These are phyloP conservation scores for Dictyophora rubrovolvata DNA, from an alignment of 768 basidiomycete species.

Conservation along the genomic window DNA sequence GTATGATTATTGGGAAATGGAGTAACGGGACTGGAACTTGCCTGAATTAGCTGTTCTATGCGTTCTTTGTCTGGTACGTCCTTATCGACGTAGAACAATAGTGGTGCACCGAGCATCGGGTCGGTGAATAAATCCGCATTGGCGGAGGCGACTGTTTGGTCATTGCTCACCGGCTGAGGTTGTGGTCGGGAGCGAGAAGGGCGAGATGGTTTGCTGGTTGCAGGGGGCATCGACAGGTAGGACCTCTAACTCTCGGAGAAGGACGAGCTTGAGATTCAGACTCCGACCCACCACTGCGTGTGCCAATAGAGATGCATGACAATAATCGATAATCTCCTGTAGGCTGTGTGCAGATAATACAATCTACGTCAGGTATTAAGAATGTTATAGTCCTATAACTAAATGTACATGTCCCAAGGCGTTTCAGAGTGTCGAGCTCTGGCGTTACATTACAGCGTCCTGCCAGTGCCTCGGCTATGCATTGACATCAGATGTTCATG, in stretches of 20 bases:
- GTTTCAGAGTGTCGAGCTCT: too few relatives aligned
- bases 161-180: neutral
- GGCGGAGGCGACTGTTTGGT: neutral
- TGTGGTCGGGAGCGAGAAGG: neutral
- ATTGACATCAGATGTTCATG: too few relatives aligned
- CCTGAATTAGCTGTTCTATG: constrained; percentile 55
- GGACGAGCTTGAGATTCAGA: neutral
- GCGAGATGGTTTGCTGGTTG: constrained; percentile 5
- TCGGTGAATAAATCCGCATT: constrained; percentile 56
- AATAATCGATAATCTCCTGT: neutral
- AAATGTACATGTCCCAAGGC: too few relatives aligned
- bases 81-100: constrained; percentile 70
- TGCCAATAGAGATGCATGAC: neutral
- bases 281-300: neutral
- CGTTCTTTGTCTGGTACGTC: constrained; percentile 63
- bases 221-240: constrained; percentile 9
- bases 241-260: constrained; percentile 6
- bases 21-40: constrained; percentile 28
- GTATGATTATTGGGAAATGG: neutral
- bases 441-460: too few relatives aligned
- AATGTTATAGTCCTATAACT: too few relatives aligned
- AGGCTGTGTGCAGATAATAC: too few relatives aligned
- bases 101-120: constrained; percentile 69
- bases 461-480: too few relatives aligned
- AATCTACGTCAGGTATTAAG: too few relatives aligned